Evolutionary conservation across 352 stramenopile genomes (phyloP), one percentile per base, ranked within the genome.

Genomic region (Phytophthora citricola): DNA sequence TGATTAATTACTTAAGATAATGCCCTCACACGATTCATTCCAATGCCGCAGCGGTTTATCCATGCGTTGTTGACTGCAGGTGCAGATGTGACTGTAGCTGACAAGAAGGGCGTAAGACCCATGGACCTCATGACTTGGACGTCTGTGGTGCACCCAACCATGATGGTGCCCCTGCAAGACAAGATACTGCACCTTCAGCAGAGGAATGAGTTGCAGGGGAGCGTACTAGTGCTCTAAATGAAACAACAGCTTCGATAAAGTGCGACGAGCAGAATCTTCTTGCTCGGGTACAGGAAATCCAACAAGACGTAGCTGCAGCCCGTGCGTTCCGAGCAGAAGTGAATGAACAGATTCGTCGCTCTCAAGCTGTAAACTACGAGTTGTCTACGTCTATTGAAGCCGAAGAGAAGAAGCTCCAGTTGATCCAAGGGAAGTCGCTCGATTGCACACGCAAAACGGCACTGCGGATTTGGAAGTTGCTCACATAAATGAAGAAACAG

Each of bases 41-140:
- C 32, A 36, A 48, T 26, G 31, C 24, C 20, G 11, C 40, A 77
- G 69, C 69, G 61, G 20, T 54, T 73, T 36, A 57, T 79, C 46
- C 15, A 56, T 34, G 66, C 60, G 5, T 41, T 84, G 29, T 32
- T 84, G 39, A 48, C 17, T n/a, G 69, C 59, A 38, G 72, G 69
- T 44, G 75, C 69, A 27, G 49, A 66, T 34, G 49, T 73, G 39
- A 43, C 57, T 43, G 47, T 67, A 12, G 40, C 59, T 20, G 72
- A 83, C 58, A 79, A 73, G 44, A 78, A 75, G 49, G 70, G 73
- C 5, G 60, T 75, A 32, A 62, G 63, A 17, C 51, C 73, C n/a
- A 68, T 72, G 55, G 73, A 81, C 24, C 44, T 74, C 15, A 70
- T 72, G 44, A 69, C 58, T 29, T 81, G 75, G 72, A 79, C 65